Conservation (phyloP, 805 yeast species). For the Yamadazyma akitaensis region DNA sequence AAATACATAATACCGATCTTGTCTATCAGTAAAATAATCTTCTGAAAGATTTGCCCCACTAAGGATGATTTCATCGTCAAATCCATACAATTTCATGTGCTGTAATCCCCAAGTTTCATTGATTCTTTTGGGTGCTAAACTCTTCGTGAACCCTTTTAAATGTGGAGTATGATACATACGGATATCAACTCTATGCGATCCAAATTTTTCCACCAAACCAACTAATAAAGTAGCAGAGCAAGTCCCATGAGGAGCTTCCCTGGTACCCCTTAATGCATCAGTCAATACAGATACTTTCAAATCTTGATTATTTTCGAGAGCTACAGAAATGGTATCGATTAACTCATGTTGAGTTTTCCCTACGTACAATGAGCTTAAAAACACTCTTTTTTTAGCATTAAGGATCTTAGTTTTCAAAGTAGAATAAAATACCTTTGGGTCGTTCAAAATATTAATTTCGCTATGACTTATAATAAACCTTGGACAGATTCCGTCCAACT, state of each 20-base stretch:
- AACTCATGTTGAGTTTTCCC: conserved; percentile 83
- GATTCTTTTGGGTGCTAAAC: conserved; percentile 71
- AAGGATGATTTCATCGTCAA: conserved; percentile 83
- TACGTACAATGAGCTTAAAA: conserved; percentile 79
- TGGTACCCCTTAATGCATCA: conserved; percentile 88
- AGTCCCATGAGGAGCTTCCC: conserved; percentile 73
- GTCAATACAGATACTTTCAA: conserved; percentile 70
- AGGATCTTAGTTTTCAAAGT: conserved; percentile 60
- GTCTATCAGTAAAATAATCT: conserved; percentile 93
- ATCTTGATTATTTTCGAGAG: conserved; percentile 56
- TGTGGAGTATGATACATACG: conserved; percentile 90
- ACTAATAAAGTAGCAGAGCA: conserved; percentile 77
- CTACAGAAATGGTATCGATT: conserved; percentile 55
- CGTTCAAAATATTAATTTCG: conserved; percentile 57
- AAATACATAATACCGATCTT: conserved; percentile 85
- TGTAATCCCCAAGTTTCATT: conserved; percentile 93
- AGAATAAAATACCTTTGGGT: conserved; percentile 72
- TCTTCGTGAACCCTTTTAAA: conserved; percentile 61
- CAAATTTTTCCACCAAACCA: conserved; percentile 60
- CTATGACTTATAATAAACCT: conserved; percentile 56
- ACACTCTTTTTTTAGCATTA: conserved; percentile 62
- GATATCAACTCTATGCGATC: conserved; percentile 66
- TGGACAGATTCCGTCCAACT: conserved; percentile 63
- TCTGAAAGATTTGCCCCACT: conserved; percentile 89
- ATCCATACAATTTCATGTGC: conserved; percentile 96